These are phyloP conservation scores for Thraustochytrium striatum DNA, from an alignment of 352 stramenopile genomes.

Conservation along the genomic window DNA sequence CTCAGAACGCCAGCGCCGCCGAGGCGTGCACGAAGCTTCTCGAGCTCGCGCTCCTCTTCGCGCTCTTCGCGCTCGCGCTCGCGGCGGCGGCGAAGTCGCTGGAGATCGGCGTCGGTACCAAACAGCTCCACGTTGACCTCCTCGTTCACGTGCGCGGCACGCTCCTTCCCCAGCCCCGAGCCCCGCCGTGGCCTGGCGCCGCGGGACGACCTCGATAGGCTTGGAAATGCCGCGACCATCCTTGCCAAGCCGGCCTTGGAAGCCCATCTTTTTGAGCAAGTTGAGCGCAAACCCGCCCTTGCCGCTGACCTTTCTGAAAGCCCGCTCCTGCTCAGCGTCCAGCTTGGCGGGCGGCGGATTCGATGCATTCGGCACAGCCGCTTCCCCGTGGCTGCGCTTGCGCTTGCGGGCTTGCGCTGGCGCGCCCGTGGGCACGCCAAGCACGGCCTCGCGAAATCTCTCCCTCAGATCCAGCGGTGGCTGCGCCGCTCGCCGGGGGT, in stretches of 20 bases:
- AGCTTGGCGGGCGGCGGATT: background rate
- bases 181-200: constrained; percentile 53
- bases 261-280: constrained; percentile 81
- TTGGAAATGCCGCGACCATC: constrained; percentile 75
- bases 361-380: background rate
- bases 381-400: background rate
- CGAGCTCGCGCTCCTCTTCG: constrained; percentile 11
- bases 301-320: background rate
- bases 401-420: too few species aligned
- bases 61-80: constrained; percentile 17
- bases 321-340: background rate
- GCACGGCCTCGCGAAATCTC: background rate
- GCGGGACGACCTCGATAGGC: constrained; percentile 73
- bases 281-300: constrained; percentile 70
- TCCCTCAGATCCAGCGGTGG: too few species aligned
- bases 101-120: background rate
- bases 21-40: too few species aligned
- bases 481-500: too few species aligned
- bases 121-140: constrained; percentile 23
- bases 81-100: background rate
- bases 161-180: constrained; percentile 5
- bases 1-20: too few species aligned
- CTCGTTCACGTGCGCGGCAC: background rate
- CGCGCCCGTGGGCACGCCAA: background rate
- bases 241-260: constrained; percentile 76